Conservation (phyloP, 2,329 filamentous ascomycete genomes). For the Penicillium sclerotigenum region DNA sequence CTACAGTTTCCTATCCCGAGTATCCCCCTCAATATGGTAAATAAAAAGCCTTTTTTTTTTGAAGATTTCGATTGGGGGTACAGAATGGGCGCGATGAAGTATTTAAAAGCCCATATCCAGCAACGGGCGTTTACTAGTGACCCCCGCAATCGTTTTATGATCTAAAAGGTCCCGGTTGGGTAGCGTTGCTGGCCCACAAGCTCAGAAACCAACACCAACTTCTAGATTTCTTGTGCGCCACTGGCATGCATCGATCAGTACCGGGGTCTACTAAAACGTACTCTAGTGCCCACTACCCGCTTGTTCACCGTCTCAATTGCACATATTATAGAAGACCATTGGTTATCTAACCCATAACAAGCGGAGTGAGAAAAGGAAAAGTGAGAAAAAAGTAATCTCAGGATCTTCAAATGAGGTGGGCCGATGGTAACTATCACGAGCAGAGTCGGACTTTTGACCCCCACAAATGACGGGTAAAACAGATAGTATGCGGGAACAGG, state of each 20-base stretch:
- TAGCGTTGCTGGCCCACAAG: conserved; percentile 13
- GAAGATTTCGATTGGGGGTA: conserved; percentile 4
- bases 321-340: conserved; percentile 11
- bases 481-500: conserved; percentile 13
- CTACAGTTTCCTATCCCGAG: conserved; percentile 11
- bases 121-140: conserved; percentile 1
- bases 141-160: conserved; percentile 22
- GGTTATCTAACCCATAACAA: conserved; percentile 7
- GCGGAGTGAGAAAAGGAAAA: conserved; percentile 4
- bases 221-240: conserved; percentile 19
- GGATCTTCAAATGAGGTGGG: conserved; percentile 22
- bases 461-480: conserved; percentile 23
- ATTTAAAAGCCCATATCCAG: conserved; percentile 10
- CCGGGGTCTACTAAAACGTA: conserved; percentile 10
- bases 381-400: not conserved
- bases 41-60: conserved; percentile 8
- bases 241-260: conserved; percentile 3
- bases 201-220: conserved; percentile 11
- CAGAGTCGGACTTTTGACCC: conserved; percentile 17
- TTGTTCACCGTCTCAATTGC: conserved; percentile 6
- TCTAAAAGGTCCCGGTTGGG: conserved; percentile 14
- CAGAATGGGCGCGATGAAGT: conserved; percentile 16
- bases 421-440: conserved; percentile 15
- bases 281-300: conserved; percentile 7
- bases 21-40: conserved; percentile 4